A percentile compares a stretch with the other conserved stretches of the same genome.
Conservation (phyloP, 106 monocot species). For the Acorus gramineus region DNA sequence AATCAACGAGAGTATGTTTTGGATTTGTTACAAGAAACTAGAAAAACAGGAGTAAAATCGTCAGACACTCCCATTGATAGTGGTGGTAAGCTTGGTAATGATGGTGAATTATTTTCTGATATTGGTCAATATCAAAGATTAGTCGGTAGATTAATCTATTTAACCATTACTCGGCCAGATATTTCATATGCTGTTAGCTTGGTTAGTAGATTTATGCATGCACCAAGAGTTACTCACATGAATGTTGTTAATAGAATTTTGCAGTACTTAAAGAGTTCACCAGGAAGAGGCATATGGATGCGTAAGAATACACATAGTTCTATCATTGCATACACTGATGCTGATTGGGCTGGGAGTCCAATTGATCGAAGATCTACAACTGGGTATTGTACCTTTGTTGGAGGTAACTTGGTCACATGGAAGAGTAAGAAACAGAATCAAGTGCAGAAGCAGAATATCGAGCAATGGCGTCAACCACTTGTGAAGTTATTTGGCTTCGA, state of each 20-base stretch:
- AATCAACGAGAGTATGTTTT: background rate
- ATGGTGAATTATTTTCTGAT: background rate
- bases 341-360: background rate
- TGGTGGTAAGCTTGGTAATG: background rate
- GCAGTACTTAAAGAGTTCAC: background rate
- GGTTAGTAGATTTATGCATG: slow-evolving; percentile 3
- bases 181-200: too few species aligned
- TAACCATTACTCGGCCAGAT: too few species aligned
- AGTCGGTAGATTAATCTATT: too few species aligned
- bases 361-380: background rate
- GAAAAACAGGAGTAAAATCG: background rate
- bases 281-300: background rate
- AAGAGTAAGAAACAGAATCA: too few species aligned
- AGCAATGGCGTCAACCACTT: too few species aligned
- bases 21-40: too few species aligned
- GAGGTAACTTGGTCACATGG: too few species aligned
- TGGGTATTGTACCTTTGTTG: background rate
- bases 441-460: too few species aligned
- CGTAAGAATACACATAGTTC: background rate
- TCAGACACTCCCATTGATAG: background rate
- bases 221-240: background rate
- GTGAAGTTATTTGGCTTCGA: slow-evolving; percentile 1
- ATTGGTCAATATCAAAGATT: background rate
- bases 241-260: background rate
- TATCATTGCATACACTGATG: background rate